Percentiles rank a stretch among this genome's conserved stretches.
Conservation (phyloP, 2,329 filamentous ascomycete genomes). For the Penicillium vulpinum region DNA sequence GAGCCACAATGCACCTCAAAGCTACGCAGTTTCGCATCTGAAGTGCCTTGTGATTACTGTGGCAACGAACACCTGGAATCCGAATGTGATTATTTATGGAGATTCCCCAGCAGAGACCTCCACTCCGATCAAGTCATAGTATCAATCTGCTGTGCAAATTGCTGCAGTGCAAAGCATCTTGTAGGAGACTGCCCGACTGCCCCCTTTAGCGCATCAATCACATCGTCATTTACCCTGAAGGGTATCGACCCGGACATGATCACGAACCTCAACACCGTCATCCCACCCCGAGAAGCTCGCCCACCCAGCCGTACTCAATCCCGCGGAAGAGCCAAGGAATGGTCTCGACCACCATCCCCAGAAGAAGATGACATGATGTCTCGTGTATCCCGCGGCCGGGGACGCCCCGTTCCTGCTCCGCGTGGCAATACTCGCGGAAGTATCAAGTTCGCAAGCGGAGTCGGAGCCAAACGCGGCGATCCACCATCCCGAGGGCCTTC, state of each 20-base stretch:
- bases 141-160: constrained; percentile 48
- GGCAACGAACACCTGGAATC: constrained; percentile 59
- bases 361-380: constrained; percentile 38
- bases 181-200: constrained; percentile 46
- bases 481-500: background rate
- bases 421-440: constrained; percentile 30
- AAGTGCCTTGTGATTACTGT: constrained; percentile 63
- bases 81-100: constrained; percentile 62
- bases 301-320: constrained; percentile 1
- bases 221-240: constrained; percentile 42
- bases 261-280: constrained; percentile 39
- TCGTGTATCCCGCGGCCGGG: constrained; percentile 22
- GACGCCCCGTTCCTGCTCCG: constrained; percentile 28
- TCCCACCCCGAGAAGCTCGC: constrained; percentile 8
- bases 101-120: constrained; percentile 32
- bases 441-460: constrained; percentile 38
- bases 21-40: constrained; percentile 55
- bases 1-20: constrained; percentile 57
- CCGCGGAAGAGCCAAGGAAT: constrained; percentile 3
- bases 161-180: constrained; percentile 45
- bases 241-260: constrained; percentile 39
- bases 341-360: constrained; percentile 29
- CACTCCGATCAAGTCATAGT: constrained; percentile 36
- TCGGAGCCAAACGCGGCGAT: constrained; percentile 27
- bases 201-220: constrained; percentile 24